Evolutionary conservation across 1,284 basidiomycete species (phyloP), one percentile per base, ranked within the genome.

Genomic region (Moniliella sp.): DNA sequence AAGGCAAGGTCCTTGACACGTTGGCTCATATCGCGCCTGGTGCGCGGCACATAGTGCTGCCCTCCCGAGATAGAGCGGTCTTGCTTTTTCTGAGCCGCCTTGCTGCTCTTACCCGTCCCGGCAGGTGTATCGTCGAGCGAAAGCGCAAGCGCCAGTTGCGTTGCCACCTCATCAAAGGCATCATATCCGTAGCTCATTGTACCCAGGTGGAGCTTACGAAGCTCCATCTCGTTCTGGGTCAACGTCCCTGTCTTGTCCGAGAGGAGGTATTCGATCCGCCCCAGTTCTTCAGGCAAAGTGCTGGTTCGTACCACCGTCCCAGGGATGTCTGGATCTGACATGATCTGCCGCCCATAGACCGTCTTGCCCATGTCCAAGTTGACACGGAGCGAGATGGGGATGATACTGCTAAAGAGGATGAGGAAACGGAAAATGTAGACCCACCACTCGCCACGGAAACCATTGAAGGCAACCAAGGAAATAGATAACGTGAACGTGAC

Each of bases 361-460:
- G 86, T 94, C 66, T 99, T 99, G 39, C 88, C 91, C 86, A 99
- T 94, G 61, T 99, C 91, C 31, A 97, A 69, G 51, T 99, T 99
- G 40, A 99, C 88, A 15, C 91, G 78, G 32, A 99, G 66, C 68
- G 83, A 93, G 65, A 99, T 97, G n/a, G 91, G 91, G 52, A 99
- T 97, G 62, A 99, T 97, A 12, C 82, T 88, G 27, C 83, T 91
- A 62, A 97, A 99, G 3, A 99, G 68, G 53, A 99, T 97, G 36
- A 97, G 68, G 62, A 99, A 97, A 18, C 91, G 73, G 64, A 94
- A 79, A 17, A 93, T 75, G 53, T 94, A 94, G 45, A 94, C 76
- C 57, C 82, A 86, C 83, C 88, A 97, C 35, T 74, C 69, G 0
- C 91, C 88, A 15, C 86, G 68, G 67, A 97, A 97, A 3, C 91